phyloP scores from a whole-genome alignment of 2,329 filamentous ascomycete species.

The Aspergillus latus region DNA sequence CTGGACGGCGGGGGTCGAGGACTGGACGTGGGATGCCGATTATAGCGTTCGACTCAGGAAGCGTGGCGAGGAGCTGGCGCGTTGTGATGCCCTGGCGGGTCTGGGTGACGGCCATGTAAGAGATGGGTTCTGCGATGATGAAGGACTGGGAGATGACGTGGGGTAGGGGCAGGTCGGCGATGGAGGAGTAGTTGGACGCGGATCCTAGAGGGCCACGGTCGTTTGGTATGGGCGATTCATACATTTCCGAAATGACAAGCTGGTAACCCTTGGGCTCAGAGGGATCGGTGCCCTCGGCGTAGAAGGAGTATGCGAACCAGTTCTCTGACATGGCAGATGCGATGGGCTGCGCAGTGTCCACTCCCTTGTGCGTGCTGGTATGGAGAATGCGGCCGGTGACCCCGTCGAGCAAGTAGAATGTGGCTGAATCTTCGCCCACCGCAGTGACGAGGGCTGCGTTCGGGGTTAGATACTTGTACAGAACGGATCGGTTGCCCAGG shows the following conservation, averaged over 20 bases:
- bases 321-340: slow-evolving; percentile 84
- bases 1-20: slow-evolving; percentile 81
- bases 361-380: slow-evolving; percentile 66
- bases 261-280: slow-evolving; percentile 75
- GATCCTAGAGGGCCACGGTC: slow-evolving; percentile 77
- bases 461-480: slow-evolving; percentile 95
- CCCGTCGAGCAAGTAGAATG: slow-evolving; percentile 79
- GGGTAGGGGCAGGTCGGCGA: slow-evolving; percentile 65
- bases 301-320: slow-evolving; percentile 88
- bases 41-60: slow-evolving; percentile 71
- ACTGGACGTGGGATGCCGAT: slow-evolving; percentile 74
- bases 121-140: slow-evolving; percentile 75
- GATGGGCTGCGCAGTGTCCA: slow-evolving; percentile 73
- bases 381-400: slow-evolving; percentile 79
- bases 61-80: slow-evolving; percentile 75
- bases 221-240: slow-evolving; percentile 79
- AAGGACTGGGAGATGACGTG: slow-evolving; percentile 78
- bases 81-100: slow-evolving; percentile 90
- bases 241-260: slow-evolving; percentile 81
- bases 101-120: slow-evolving; percentile 76
- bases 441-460: slow-evolving; percentile 78
- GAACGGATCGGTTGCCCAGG: slow-evolving; percentile 83
- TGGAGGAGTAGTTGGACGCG: slow-evolving; percentile 71
- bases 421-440: slow-evolving; percentile 62
- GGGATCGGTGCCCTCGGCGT: slow-evolving; percentile 51